phyloP scores from a whole-genome alignment of 108 stramenopile species.

The Asterionellopsis glacialis region DNA sequence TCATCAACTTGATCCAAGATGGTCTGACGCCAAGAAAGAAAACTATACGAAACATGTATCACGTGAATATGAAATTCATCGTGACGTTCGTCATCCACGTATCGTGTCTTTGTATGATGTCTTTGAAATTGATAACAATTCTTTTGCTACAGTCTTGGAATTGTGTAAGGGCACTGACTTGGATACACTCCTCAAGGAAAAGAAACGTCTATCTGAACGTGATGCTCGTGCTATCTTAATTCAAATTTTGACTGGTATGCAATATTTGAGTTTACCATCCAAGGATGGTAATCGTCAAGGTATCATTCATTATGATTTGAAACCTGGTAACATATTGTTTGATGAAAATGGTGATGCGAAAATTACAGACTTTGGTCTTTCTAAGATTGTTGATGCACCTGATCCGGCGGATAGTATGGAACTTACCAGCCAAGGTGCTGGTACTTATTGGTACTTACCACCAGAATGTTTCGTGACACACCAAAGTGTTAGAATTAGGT shows the following conservation, averaged over 20 bases:
- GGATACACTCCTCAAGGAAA: conserved; percentile 83
- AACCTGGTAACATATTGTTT: conserved; percentile 92
- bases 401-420: conserved; percentile 91
- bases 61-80: conserved; percentile 97
- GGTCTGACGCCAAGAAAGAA: conserved; percentile 93
- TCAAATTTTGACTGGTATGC: conserved; percentile 93
- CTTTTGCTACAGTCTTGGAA: conserved; percentile 97
- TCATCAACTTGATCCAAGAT: conserved; percentile 92
- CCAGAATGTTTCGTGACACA: conserved; percentile 96
- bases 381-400: conserved; percentile 83
- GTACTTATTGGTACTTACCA: conserved; percentile 99
- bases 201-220: conserved; percentile 77
- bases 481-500: conserved; percentile 68
- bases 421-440: conserved; percentile 98
- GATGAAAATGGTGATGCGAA: conserved; percentile 94
- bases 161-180: conserved; percentile 93
- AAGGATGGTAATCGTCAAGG: conserved; percentile 64
- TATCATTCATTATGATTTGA: conserved; percentile 99
- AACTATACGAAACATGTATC: conserved; percentile 98
- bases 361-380: conserved; percentile 98
- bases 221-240: conserved; percentile 90
- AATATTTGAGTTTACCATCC: conserved; percentile 88
- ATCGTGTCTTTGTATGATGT: conserved; percentile 96
- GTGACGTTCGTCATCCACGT: conserved; percentile 93
- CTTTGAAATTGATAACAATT: conserved; percentile 96